Evolutionary conservation across 352 stramenopile genomes (phyloP), one percentile per base, ranked within the genome.

Genomic region (Hyphochytrium catenoides): DNA sequence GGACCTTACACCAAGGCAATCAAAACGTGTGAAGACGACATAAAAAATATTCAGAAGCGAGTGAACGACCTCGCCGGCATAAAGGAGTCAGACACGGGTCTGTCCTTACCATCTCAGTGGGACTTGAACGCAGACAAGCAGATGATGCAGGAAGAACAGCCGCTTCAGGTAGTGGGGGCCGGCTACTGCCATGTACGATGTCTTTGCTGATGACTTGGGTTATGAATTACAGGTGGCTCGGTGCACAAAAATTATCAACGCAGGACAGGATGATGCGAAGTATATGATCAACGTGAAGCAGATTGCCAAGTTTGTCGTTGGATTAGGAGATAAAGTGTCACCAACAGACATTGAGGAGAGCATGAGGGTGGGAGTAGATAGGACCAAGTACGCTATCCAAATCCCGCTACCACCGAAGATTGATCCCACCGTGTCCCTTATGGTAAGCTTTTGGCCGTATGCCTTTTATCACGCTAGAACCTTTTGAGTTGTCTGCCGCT

Each of bases 271-370:
- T 32, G 75, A 92, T 43, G 84, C 86, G 52, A 97, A 98, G 60
- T 99, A 98, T 65, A 91, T 99, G 34, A 97, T 99, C 50, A 97
- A 98, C 56, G 83, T 99, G 45, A 95, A 96, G 54, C 91, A 99
- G 60, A 98, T 98, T 63, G 92, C 92, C 44, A 98, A 98, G 61
- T 98, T 97, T 52, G 92, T 99, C 12, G 91, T 97, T 9, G 88
- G 83, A 3, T 53, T 98, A 0, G 91, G 86, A 26, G 87, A 97
- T 46, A 96, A 97, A 53, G 90, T 99, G 0, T 86, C 92, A 2
- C 88, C 90, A 1, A 98, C 91, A 9, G 92, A 99, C 49, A 95
- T 99, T 43, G 92, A 99, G 57, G 92, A 98, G 48, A 88, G 90
- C 8, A 99, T 98, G 91, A 78, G 92, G 36, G 89, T 99, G 0